Evolutionary conservation across 176 grass and related monocot species (phyloP).

Genomic region (Oryza nivara): DNA sequence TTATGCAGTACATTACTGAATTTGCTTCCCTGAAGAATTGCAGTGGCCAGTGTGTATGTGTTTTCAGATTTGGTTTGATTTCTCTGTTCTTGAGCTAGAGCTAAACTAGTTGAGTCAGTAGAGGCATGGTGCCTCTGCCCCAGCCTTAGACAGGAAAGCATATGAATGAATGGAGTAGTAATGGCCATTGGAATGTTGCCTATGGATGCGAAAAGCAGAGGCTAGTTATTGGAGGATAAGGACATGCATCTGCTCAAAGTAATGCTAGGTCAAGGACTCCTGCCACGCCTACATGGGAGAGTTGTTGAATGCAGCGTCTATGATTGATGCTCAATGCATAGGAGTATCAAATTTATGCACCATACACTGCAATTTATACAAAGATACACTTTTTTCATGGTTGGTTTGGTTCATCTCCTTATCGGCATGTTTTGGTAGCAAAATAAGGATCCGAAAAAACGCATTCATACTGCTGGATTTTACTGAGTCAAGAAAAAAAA

Average conservation of each 20-base stretch:
- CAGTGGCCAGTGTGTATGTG: not conserved
- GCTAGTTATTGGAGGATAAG: constrained; percentile 10
- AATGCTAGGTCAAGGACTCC: constrained; percentile 17
- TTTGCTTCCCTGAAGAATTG: not conserved
- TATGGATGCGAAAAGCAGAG: not conserved
- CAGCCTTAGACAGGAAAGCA: not conserved
- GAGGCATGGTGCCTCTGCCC: not conserved
- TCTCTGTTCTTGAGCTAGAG: not conserved
- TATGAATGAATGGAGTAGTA: not conserved
- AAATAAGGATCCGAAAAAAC: too few species aligned
- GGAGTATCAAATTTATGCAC: too few species aligned
- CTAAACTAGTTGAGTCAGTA: not conserved
- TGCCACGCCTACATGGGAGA: not conserved
- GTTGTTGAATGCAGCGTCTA: constrained; percentile 7
- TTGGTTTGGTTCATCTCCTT: not conserved
- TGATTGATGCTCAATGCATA: not conserved
- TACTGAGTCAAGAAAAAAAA: not conserved
- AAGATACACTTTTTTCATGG: not conserved
- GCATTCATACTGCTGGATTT: not conserved
- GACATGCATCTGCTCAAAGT: constrained; percentile 23
- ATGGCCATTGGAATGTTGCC: not conserved
- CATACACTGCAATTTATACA: not conserved
- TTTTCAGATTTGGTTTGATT: not conserved
- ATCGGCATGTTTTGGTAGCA: not conserved
- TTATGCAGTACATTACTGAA: not conserved